Percentiles rank a stretch among this genome's conserved stretches.
These are phyloP conservation scores for Phytophthora tentaculata DNA, from an alignment of 352 stramenopile species.

Conservation along the genomic window DNA sequence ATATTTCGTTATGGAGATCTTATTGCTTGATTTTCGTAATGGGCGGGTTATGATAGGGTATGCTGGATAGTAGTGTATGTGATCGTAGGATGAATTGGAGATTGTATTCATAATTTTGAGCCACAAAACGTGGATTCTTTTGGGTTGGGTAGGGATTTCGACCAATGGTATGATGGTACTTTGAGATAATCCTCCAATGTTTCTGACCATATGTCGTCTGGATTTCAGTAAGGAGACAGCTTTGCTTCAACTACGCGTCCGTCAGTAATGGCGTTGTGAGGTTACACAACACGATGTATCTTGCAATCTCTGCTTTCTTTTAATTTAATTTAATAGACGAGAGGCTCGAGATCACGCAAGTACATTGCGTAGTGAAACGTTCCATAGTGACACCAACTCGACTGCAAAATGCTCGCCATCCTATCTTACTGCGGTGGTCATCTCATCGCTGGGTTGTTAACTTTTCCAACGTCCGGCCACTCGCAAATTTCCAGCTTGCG, in stretches of 20 bases:
- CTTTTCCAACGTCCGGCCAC: not conserved
- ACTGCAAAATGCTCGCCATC: not conserved
- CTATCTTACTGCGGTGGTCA: not conserved
- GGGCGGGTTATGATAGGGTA: not conserved
- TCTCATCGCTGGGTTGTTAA: constrained; percentile 9
- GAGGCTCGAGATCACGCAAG: no score
- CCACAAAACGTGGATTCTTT: constrained; percentile 25
- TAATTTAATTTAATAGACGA: no score
- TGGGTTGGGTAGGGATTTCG: not conserved
- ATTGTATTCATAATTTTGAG: constrained; percentile 14
- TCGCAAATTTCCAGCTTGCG: constrained; percentile 2
- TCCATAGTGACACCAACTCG: no score
- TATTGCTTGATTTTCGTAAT: not conserved
- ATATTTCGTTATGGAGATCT: not conserved
- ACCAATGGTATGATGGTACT: not conserved
- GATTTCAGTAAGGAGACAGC: constrained; percentile 29
- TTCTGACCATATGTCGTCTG: constrained; percentile 23
- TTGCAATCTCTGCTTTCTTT: no score
- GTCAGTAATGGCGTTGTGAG: constrained; percentile 4
- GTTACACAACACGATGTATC: no score
- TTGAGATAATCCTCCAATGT: constrained; percentile 2
- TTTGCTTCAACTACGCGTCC: constrained; percentile 15
- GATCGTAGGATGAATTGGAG: no score
- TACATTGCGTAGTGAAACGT: no score
- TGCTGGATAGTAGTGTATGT: constrained; percentile 1